Conservation (phyloP, 2,329 filamentous ascomycete species). For the Catunica adiposa region DNA sequence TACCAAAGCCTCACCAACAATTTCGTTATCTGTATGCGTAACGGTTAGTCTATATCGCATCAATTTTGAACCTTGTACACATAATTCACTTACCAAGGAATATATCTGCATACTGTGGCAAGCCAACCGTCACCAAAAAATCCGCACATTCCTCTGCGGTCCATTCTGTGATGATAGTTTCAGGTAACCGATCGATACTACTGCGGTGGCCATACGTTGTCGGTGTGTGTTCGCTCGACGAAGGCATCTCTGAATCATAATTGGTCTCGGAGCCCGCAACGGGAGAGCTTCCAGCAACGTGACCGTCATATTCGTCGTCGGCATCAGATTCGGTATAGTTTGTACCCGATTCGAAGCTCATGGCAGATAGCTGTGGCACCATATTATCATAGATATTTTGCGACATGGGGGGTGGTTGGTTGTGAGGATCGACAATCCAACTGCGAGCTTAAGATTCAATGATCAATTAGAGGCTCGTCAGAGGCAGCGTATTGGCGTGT, state of each 20-base stretch:
- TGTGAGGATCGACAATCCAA: background rate
- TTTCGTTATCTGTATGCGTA: constrained; percentile 59
- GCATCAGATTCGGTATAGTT: constrained; percentile 66
- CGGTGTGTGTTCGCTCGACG: constrained; percentile 56
- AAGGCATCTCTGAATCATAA: constrained; percentile 55
- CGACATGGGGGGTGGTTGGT: background rate
- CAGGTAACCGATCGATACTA: constrained; percentile 50
- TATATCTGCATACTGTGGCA: constrained; percentile 65
- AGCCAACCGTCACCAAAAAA: constrained; percentile 63
- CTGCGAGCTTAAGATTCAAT: background rate
- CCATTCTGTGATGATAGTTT: constrained; percentile 66
- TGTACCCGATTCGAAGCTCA: constrained; percentile 49
- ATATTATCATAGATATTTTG: constrained; percentile 1
- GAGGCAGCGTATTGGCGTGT: background rate
- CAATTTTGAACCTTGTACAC: background rate
- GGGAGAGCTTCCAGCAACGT: constrained; percentile 50
- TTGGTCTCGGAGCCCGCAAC: constrained; percentile 52
- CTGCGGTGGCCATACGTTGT: constrained; percentile 57
- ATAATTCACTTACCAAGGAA: constrained; percentile 64
- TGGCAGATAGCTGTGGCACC: constrained; percentile 19
- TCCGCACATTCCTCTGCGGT: constrained; percentile 77
- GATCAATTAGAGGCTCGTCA: background rate
- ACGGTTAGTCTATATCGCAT: background rate
- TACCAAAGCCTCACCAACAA: constrained; percentile 79
- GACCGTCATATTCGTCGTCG: constrained; percentile 70